Conservation (phyloP, 495 filamentous ascomycete species). For the Neurospora sp. region DNA sequence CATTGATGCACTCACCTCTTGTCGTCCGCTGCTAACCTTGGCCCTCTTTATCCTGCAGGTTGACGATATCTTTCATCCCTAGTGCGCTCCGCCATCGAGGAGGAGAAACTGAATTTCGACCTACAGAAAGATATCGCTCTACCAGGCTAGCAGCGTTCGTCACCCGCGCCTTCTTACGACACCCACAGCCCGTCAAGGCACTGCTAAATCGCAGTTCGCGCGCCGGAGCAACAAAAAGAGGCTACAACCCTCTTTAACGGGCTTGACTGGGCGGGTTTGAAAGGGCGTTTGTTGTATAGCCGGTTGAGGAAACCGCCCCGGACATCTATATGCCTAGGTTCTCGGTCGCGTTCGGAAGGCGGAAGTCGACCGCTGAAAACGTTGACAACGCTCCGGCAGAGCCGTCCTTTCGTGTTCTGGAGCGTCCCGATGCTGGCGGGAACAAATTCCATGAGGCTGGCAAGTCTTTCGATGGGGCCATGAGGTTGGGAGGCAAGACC, state of each 20-base stretch:
- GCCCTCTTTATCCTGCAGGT: neutral
- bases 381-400: slow-evolving; percentile 34
- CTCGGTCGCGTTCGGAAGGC: slow-evolving; percentile 39
- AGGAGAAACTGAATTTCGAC: neutral
- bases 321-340: slow-evolving; percentile 43
- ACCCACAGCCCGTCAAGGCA: neutral
- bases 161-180: neutral
- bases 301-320: slow-evolving; percentile 17
- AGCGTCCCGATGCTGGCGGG: slow-evolving; percentile 28
- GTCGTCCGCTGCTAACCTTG: neutral
- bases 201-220: slow-evolving; percentile 1
- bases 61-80: neutral
- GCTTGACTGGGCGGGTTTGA: neutral
- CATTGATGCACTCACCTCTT: slow-evolving; percentile 3
- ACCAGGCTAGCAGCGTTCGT: neutral
- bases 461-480: slow-evolving; percentile 35
- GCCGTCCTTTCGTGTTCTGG: slow-evolving; percentile 40
- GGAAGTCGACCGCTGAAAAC: slow-evolving; percentile 42
- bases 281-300: slow-evolving; percentile 9
- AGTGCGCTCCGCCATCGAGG: neutral
- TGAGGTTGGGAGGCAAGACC: slow-evolving; percentile 21
- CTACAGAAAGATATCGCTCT: neutral
- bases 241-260: neutral
- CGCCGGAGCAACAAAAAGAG: neutral
- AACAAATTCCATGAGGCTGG: slow-evolving; percentile 4